These are phyloP conservation scores for Astrocystis sublimbata DNA, from an alignment of 495 filamentous ascomycete genomes.

Conservation along the genomic window DNA sequence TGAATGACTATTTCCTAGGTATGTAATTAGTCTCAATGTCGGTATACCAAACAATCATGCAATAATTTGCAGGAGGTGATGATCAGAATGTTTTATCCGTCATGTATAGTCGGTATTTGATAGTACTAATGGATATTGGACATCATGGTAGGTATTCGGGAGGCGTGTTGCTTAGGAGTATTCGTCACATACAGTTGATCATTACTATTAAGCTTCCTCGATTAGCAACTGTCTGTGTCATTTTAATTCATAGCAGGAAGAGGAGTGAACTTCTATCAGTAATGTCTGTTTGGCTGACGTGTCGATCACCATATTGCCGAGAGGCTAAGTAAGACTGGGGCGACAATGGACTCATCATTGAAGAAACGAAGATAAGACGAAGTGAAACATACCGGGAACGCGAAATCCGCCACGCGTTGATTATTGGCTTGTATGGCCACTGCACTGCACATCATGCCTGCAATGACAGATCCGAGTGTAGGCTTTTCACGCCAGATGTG, in stretches of 20 bases:
- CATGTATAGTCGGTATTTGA: slow-evolving; percentile 61
- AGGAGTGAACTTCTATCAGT: slow-evolving; percentile 56
- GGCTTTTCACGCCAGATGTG: not conserved
- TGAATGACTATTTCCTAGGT: not conserved
- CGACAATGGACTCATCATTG: slow-evolving; percentile 88
- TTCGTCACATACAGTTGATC: not conserved
- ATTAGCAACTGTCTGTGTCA: not conserved
- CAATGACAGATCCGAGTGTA: not conserved
- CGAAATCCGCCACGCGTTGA: not conserved
- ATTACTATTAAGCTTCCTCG: not conserved
- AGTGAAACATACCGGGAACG: slow-evolving; percentile 33
- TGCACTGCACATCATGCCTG: not conserved
- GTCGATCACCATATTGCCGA: slow-evolving; percentile 78
- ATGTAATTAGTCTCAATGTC: slow-evolving; percentile 10
- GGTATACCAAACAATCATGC: not conserved
- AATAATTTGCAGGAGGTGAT: slow-evolving; percentile 37
- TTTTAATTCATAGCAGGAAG: not conserved
- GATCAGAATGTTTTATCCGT: slow-evolving; percentile 48
- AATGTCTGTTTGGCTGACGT: slow-evolving; percentile 90
- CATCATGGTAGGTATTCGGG: slow-evolving; percentile 57
- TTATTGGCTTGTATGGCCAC: not conserved
- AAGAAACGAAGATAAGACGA: slow-evolving; percentile 24
- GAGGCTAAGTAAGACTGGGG: slow-evolving; percentile 81
- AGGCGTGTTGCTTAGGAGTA: not conserved
- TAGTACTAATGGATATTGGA: slow-evolving; percentile 55